Conservation (phyloP, 345 rosid species). For the Populus deltoides region DNA sequence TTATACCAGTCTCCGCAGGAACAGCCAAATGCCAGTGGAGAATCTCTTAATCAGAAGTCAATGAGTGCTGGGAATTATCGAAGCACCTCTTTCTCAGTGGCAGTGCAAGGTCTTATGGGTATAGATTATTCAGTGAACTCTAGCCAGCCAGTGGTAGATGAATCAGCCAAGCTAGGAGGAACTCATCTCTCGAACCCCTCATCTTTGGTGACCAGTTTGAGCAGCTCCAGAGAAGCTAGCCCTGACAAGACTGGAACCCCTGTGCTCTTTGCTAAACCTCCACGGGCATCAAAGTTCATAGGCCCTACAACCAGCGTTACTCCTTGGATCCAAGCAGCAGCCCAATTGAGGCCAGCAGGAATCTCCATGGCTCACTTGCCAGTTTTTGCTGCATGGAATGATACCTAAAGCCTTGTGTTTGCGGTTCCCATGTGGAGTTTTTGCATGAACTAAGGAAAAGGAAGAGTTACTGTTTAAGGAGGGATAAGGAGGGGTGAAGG, state of each 20-base stretch:
- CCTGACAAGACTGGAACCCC: slow-evolving; percentile 47
- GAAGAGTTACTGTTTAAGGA: neutral
- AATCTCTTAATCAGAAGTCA: slow-evolving; percentile 35
- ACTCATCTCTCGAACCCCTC: slow-evolving; percentile 49
- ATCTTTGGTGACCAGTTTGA: slow-evolving; percentile 58
- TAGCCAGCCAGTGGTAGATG: slow-evolving; percentile 33
- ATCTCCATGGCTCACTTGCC: slow-evolving; percentile 62
- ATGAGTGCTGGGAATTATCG: slow-evolving; percentile 21
- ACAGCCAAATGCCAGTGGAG: slow-evolving; percentile 22
- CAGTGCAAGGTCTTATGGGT: slow-evolving; percentile 46
- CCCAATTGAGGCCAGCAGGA: slow-evolving; percentile 39
- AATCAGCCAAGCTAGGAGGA: slow-evolving; percentile 30
- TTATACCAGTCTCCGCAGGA: slow-evolving; percentile 31
- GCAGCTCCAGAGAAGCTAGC: slow-evolving; percentile 68
- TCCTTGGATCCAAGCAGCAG: slow-evolving; percentile 54
- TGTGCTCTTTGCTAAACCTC: slow-evolving; percentile 49
- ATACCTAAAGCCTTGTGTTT: slow-evolving; percentile 27
- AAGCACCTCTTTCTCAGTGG: slow-evolving; percentile 30
- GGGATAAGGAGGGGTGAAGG: neutral
- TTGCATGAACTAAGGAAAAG: slow-evolving; percentile 4
- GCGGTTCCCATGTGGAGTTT: neutral
- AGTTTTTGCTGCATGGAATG: slow-evolving; percentile 72
- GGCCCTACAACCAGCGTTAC: slow-evolving; percentile 30
- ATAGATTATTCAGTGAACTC: slow-evolving; percentile 34
- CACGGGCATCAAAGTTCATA: slow-evolving; percentile 49